Conservation (phyloP, 345 rosid species). For the Citrus medica region DNA sequence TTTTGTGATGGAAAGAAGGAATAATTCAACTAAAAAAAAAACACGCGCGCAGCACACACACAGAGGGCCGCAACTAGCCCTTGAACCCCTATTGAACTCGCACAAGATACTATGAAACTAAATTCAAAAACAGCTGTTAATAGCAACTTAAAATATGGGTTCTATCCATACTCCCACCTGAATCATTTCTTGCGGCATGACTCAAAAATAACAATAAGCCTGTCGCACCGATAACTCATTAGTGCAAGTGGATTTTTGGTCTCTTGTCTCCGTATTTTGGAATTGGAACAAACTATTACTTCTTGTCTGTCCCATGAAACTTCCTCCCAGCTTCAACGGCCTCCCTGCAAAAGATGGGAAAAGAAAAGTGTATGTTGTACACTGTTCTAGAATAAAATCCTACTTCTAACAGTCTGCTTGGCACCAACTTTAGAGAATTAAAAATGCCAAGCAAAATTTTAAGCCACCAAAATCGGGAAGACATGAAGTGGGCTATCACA, state of each 20-base stretch:
- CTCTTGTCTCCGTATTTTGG: background rate
- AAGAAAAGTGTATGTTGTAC: background rate
- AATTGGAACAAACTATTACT: slow-evolving; percentile 20
- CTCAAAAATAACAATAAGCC: background rate
- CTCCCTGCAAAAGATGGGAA: slow-evolving; percentile 44
- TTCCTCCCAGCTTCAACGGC: slow-evolving; percentile 77
- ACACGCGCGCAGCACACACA: too few relatives aligned
- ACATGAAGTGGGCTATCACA: slow-evolving; percentile 4
- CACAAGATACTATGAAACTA: background rate
- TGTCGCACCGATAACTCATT: background rate
- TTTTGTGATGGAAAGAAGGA: background rate
- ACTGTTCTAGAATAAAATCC: background rate
- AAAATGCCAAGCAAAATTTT: background rate
- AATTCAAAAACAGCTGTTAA: background rate
- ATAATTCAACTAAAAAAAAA: background rate
- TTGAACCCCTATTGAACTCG: background rate
- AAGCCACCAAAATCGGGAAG: background rate
- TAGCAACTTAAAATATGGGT: background rate
- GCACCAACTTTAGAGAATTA: background rate
- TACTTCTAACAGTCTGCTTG: background rate
- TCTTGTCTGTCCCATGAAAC: slow-evolving; percentile 52
- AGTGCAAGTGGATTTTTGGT: background rate
- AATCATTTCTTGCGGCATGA: background rate
- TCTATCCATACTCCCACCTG: background rate
- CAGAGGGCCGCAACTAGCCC: background rate